phyloP scores from a whole-genome alignment of 495 filamentous ascomycete species.

The Daldinia decipiens region DNA sequence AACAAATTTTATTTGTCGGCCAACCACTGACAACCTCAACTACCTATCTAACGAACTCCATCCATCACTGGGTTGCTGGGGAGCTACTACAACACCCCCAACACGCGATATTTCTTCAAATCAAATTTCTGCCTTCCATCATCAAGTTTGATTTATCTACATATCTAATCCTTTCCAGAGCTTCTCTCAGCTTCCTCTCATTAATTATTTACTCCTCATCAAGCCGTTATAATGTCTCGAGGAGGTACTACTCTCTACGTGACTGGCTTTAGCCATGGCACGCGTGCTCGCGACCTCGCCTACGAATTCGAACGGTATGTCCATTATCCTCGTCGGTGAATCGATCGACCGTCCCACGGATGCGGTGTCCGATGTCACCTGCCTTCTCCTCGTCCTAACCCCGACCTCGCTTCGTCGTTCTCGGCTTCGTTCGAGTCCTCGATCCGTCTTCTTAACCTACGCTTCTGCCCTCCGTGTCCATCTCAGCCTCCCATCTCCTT shows the following conservation, averaged over 20 bases:
- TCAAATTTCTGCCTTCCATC: slow-evolving; percentile 22
- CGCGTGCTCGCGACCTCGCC: slow-evolving; percentile 98
- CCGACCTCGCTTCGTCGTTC: slow-evolving; percentile 50
- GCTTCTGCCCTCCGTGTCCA: slow-evolving; percentile 53
- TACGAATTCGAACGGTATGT: slow-evolving; percentile 94
- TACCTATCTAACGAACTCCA: slow-evolving; percentile 9
- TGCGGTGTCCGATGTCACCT: slow-evolving; percentile 51
- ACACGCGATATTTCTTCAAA: slow-evolving; percentile 25
- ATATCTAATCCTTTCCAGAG: not conserved
- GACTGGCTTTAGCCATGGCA: slow-evolving; percentile 96
- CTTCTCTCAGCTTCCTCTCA: slow-evolving; percentile 23
- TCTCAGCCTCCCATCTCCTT: slow-evolving; percentile 53
- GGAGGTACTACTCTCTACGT: slow-evolving; percentile 96
- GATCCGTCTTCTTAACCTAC: slow-evolving; percentile 53
- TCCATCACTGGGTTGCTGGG: slow-evolving; percentile 19
- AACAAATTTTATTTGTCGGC: slow-evolving; percentile 40
- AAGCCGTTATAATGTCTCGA: slow-evolving; percentile 77
- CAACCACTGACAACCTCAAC: slow-evolving; percentile 32
- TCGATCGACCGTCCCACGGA: slow-evolving; percentile 50
- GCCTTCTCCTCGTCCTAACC: slow-evolving; percentile 46
- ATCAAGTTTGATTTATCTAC: slow-evolving; percentile 32
- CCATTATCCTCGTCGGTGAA: slow-evolving; percentile 53
- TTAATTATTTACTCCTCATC: slow-evolving; percentile 32
- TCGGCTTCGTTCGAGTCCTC: slow-evolving; percentile 51
- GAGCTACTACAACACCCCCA: slow-evolving; percentile 32